A percentile compares a stretch with the other conserved stretches of the same genome.
Evolutionary conservation across 1,139 yeast genomes (phyloP).

Genomic region (Sugiyamaella grinbergsii): DNA sequence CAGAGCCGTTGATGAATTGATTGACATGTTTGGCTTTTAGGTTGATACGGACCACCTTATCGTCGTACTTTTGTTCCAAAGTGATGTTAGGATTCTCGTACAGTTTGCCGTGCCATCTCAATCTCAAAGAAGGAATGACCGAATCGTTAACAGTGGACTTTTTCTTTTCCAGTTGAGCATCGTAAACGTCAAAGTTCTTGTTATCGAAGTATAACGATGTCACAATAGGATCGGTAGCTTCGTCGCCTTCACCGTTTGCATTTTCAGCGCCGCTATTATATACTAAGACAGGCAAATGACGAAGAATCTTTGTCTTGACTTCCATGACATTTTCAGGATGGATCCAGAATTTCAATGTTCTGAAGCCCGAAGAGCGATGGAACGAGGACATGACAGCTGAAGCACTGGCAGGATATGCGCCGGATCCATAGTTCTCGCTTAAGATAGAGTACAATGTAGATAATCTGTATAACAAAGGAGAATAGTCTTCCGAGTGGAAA

Average conservation of each 20-base stretch:
- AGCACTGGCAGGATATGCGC: conserved; percentile 33
- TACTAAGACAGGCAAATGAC: conserved; percentile 89
- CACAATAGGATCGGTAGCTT: conserved; percentile 69
- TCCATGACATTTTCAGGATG: conserved; percentile 97
- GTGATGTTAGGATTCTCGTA: conserved; percentile 73
- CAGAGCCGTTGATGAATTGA: conserved; percentile 54
- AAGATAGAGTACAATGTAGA: conserved; percentile 79
- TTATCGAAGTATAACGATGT: conserved; percentile 90
- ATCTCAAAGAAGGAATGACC: conserved; percentile 68
- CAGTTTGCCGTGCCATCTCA: conserved; percentile 90
- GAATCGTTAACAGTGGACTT: conserved; percentile 49
- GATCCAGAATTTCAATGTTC: conserved; percentile 89
- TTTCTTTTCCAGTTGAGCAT: conserved; percentile 68
- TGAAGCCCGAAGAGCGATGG: conserved; percentile 58
- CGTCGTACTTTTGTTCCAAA: conserved; percentile 71
- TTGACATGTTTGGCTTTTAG: conserved; percentile 80
- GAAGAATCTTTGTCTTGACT: conserved; percentile 87
- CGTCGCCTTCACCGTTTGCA: conserved; percentile 43
- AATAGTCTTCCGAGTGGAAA: conserved; percentile 91
- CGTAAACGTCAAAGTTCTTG: conserved; percentile 77
- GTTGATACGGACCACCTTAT: conserved; percentile 58
- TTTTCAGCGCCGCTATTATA: conserved; percentile 51
- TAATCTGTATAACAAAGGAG: conserved; percentile 83
- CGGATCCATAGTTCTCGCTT: conserved; percentile 57
- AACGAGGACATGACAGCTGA: conserved; percentile 39